Percentiles rank a stretch among this genome's conserved stretches.
These are phyloP conservation scores for Sclerotinia borealis DNA, from an alignment of 2,329 filamentous ascomycete species.

Conservation along the genomic window DNA sequence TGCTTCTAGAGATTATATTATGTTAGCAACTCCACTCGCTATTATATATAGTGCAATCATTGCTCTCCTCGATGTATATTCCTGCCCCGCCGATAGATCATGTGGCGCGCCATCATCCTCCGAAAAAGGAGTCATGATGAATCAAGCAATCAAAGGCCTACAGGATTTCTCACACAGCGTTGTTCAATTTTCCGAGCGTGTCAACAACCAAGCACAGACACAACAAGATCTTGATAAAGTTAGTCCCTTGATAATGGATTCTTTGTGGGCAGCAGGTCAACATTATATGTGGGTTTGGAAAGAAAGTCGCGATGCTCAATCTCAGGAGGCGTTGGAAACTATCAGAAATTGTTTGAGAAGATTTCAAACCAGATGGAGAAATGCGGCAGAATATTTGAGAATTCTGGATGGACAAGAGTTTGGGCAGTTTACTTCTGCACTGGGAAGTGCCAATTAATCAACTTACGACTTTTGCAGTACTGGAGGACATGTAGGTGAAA, in stretches of 20 bases:
- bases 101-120: conserved; percentile 7
- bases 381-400: conserved; percentile 35
- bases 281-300: conserved; percentile 36
- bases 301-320: conserved; percentile 33
- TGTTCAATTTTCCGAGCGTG: conserved; percentile 29
- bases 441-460: conserved; percentile 16
- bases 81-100: conserved; percentile 26
- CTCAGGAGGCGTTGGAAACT: conserved; percentile 29
- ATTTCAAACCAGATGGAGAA: conserved; percentile 33
- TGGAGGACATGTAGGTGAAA: neutral
- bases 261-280: conserved; percentile 35
- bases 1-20: conserved; percentile 23
- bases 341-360: conserved; percentile 30
- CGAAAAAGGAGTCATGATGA: conserved; percentile 32
- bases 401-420: conserved; percentile 36
- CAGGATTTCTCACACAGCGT: conserved; percentile 29
- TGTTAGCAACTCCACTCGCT: conserved; percentile 25
- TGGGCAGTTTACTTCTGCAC: conserved; percentile 30
- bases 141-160: conserved; percentile 33
- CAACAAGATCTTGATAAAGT: conserved; percentile 28
- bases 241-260: conserved; percentile 36
- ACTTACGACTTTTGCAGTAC: neutral
- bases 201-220: conserved; percentile 20
- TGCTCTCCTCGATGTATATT: conserved; percentile 37
- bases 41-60: conserved; percentile 27